Evolutionary conservation across 495 filamentous ascomycete genomes (phyloP), one percentile per base, ranked within the genome.

Genomic region (Aspergillus heteromorphus): DNA sequence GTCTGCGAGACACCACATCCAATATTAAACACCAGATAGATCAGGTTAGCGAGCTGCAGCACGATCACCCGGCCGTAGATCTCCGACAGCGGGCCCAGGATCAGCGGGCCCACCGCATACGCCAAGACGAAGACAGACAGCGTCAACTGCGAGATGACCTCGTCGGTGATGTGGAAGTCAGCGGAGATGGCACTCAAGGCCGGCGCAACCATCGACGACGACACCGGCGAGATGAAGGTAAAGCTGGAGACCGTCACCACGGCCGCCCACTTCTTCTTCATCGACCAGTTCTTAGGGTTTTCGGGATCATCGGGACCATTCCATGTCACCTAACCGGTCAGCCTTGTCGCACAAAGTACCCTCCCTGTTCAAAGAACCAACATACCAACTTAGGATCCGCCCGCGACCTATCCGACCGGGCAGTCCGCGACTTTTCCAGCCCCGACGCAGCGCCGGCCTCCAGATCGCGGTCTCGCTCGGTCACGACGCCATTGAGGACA

Each of bases 111-210:
- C 8, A 88, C 65, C 3, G 84, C 84, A 64, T 88, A 93, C 9
- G 86, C 88, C 4, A 92, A 76, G 13, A 92, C 70, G 66, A 92
- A 92, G 56, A 88, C 76, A 0, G 86, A 88, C 34, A 93, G 67
- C 0, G 78, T 80, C 31, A 92, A 68, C 21, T 83, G 74, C 16
- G 73, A 73, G 45, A 83, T 67, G 18, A 86, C 72, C 56, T 74
- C 57, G 27, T 77, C 76, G 0, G 66, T 73, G 31, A 91, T 86
- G 16, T 79, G 58, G 25, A 92, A 75, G 11, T 91, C 87, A 1
- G 61, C 55, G 38, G 75, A 70, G 30, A 91, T 79, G 0, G 74
- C 56, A 6, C 62, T 55, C 7, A 90, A 63, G 0, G 83, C 83
- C 0, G 89, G 89, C 0, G 88, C 84, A 6, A 92, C 79, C 79